Evolutionary conservation across 1,284 basidiomycete genomes (phyloP).

Genomic region (Pulchroboletus neoregius): DNA sequence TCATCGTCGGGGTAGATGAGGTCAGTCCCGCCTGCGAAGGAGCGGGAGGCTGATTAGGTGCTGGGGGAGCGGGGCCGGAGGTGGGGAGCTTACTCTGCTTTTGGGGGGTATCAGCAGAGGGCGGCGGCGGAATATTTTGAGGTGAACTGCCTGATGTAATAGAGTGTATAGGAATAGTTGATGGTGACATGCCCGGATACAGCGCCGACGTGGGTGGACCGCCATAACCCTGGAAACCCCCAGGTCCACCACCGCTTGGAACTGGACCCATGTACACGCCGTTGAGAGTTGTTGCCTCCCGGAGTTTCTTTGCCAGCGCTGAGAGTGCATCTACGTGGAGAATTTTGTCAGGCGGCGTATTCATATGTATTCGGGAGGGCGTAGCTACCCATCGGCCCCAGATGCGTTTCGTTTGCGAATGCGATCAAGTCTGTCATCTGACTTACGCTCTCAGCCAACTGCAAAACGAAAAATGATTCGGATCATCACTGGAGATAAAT

Average conservation of each 20-base stretch:
- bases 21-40: slow-evolving; percentile 41
- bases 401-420: slow-evolving; percentile 48
- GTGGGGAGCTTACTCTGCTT: slow-evolving; percentile 53
- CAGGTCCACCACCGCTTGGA: slow-evolving; percentile 20
- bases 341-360: slow-evolving; percentile 25
- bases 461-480: slow-evolving; percentile 10
- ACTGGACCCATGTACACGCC: slow-evolving; percentile 23
- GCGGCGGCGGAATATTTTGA: slow-evolving; percentile 43
- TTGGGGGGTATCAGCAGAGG: slow-evolving; percentile 47
- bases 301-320: slow-evolving; percentile 32
- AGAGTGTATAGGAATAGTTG: slow-evolving; percentile 33
- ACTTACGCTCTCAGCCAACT: slow-evolving; percentile 73
- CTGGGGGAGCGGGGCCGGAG: slow-evolving; percentile 40
- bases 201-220: slow-evolving; percentile 39
- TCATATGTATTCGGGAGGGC: slow-evolving; percentile 32
- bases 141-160: slow-evolving; percentile 41
- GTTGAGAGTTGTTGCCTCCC: slow-evolving; percentile 25
- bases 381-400: slow-evolving; percentile 64
- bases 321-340: slow-evolving; percentile 33
- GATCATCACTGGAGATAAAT: slow-evolving; percentile 1
- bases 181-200: slow-evolving; percentile 45
- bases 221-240: slow-evolving; percentile 24
- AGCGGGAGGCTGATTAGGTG: slow-evolving; percentile 37
- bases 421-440: slow-evolving; percentile 72
- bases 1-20: slow-evolving; percentile 47